phyloP scores from a whole-genome alignment of 176 grass and related monocot genomes.

The Puccinellia tenuiflora region DNA sequence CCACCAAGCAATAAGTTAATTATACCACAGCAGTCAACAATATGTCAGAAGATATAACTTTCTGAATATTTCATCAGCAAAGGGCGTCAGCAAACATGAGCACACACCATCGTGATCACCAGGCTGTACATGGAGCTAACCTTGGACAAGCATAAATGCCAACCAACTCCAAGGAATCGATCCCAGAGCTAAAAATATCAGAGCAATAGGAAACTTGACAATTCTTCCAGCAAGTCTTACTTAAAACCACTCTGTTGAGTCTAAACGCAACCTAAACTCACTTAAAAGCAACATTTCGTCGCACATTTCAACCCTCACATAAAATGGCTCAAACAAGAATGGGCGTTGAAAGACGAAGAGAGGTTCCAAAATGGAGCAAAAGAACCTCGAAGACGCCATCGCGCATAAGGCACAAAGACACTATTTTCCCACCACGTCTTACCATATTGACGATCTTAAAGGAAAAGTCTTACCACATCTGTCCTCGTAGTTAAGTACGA shows the following conservation, averaged over 20 bases:
- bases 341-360: neutral
- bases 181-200: constrained; percentile 24
- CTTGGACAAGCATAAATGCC: constrained; percentile 50
- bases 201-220: constrained; percentile 13
- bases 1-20: neutral
- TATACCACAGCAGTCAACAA: neutral
- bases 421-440: constrained; percentile 8
- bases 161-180: constrained; percentile 38
- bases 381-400: neutral
- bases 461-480: constrained; percentile 8
- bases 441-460: neutral
- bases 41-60: constrained; percentile 3
- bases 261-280: neutral
- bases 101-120: constrained; percentile 23
- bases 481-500: neutral
- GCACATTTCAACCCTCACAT: constrained; percentile 3
- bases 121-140: constrained; percentile 39
- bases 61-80: neutral
- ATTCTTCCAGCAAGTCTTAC: constrained; percentile 1
- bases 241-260: neutral
- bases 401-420: neutral
- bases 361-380: constrained; percentile 11
- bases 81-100: constrained; percentile 18
- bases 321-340: neutral
- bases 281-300: neutral